Base-by-base conservation (phyloP, 2,329 filamentous ascomycete species). In the Blastomyces gilchristii region DNA sequence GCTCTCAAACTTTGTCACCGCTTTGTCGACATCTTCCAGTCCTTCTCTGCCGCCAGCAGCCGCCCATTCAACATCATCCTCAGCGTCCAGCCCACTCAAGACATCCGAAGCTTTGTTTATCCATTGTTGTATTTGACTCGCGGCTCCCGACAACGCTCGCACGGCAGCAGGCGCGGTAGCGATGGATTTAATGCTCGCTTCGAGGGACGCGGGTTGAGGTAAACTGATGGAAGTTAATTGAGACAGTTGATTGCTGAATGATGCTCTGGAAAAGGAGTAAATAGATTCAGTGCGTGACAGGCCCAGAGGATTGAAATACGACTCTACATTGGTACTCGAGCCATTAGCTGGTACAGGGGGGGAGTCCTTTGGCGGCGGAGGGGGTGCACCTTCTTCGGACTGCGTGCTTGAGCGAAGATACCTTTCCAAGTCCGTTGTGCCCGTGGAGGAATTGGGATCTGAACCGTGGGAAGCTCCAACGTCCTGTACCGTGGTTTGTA, bases 41-140 rank as follows among this genome's bases (percentile, higher is more conserved):
- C 78, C 78, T 64, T 80, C 76, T 65, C 79, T 73, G 39, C 94
- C 94, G 61, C 91, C 94, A 1, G 92, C 93, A 1, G 94, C 84
- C 9, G 85, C 92, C 94, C 94, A 99, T 75, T 97, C 93, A 18
- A 97, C 91, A 72, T 99, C 94, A 74, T 97, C 94, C 66, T 97
- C 93, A 61, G 92, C 91, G 73, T 97, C 91, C 52, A 99, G 80
- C 5, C 92, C 92, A 62, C 85, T 84, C 61, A 99, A 86, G 41
- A 97, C 92, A 70, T 96, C 91, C 0, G 88, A 88, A 0, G 93
- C 93, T 74, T 97, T 97, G 67, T 84, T 84, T 71, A 97, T 96
- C 94, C 94, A 99, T 70, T 88, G 87, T 66, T 88, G 84, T 68
- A 99, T 97, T 75, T 97, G 92, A 65, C 95, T 90, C 4, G 92